phyloP scores from a whole-genome alignment of 257 asterid genomes.

The Solanum verrucosum region DNA sequence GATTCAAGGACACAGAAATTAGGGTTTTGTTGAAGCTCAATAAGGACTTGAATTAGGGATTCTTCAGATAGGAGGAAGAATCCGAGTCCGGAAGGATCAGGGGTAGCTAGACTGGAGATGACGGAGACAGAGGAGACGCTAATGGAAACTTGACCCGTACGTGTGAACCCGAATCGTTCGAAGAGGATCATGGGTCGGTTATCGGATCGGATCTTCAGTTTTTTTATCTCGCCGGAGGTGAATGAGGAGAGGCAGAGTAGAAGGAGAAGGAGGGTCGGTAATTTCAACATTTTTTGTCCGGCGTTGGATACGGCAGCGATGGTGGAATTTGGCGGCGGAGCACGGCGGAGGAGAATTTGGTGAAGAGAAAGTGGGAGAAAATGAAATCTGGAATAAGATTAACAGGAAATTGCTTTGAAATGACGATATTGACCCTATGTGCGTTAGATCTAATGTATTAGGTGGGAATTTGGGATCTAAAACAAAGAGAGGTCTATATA shows the following conservation, averaged over 20 bases:
- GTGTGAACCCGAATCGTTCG: conserved; percentile 91
- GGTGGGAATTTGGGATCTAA: neutral
- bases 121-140: conserved; percentile 72
- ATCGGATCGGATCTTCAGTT: conserved; percentile 54
- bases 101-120: conserved; percentile 26
- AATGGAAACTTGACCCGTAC: conserved; percentile 68
- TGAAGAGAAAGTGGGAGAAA: neutral
- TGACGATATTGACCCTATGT: neutral
- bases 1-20: conserved; percentile 81
- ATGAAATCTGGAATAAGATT: neutral
- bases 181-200: conserved; percentile 80
- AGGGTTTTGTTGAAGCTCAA: conserved; percentile 69
- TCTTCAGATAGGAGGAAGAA: conserved; percentile 84
- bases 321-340: neutral
- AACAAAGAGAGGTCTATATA: neutral
- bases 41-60: conserved; percentile 66
- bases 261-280: conserved; percentile 17
- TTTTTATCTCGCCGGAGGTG: conserved; percentile 71
- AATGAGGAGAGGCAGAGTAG: conserved; percentile 19
- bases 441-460: neutral
- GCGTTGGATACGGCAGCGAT: conserved; percentile 8
- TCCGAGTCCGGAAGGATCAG: conserved; percentile 65
- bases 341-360: neutral
- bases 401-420: neutral
- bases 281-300: conserved; percentile 39